Evolutionary conservation across 2,329 filamentous ascomycete species (phyloP).

Genomic region (Xylaria digitata): DNA sequence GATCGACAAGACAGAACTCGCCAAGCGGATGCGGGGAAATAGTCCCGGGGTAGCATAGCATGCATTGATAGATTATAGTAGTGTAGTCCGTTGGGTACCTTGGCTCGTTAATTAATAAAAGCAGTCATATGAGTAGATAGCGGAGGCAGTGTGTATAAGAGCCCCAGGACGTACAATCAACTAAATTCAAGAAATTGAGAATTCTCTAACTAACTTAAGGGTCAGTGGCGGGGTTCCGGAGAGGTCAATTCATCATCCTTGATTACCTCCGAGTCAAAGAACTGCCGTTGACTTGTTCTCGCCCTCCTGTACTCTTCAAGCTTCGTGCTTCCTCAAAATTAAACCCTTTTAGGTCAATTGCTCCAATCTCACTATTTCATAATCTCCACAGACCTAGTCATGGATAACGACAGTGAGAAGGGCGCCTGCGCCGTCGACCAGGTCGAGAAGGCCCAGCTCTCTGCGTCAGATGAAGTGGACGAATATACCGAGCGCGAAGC

Average conservation of each 20-base stretch:
- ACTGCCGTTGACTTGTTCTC: not conserved
- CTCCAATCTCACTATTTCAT: not conserved
- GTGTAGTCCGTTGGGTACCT: not conserved
- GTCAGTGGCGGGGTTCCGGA: not conserved
- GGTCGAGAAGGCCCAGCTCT: conserved; percentile 39
- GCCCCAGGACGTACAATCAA: not conserved
- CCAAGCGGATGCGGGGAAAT: conserved; percentile 33
- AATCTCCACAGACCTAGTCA: conserved; percentile 26
- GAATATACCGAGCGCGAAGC: conserved; percentile 71
- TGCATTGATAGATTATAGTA: conserved; percentile 4
- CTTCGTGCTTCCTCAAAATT: not conserved
- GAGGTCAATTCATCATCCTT: not conserved
- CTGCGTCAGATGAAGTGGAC: conserved; percentile 47
- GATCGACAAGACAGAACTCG: conserved; percentile 18
- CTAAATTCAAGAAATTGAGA: not conserved
- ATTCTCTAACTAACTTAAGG: not conserved
- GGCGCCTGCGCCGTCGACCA: conserved; percentile 39
- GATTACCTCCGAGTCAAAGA: not conserved
- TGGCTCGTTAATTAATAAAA: conserved; percentile 10
- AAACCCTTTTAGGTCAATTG: not conserved
- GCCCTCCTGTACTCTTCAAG: not conserved
- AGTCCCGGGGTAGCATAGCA: conserved; percentile 4
- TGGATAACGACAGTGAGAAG: conserved; percentile 49
- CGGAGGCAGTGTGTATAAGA: not conserved
- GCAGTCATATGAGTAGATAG: conserved; percentile 6